Base-by-base conservation (phyloP, 176 grass and related monocot species). In the Puya raimondii region DNA sequence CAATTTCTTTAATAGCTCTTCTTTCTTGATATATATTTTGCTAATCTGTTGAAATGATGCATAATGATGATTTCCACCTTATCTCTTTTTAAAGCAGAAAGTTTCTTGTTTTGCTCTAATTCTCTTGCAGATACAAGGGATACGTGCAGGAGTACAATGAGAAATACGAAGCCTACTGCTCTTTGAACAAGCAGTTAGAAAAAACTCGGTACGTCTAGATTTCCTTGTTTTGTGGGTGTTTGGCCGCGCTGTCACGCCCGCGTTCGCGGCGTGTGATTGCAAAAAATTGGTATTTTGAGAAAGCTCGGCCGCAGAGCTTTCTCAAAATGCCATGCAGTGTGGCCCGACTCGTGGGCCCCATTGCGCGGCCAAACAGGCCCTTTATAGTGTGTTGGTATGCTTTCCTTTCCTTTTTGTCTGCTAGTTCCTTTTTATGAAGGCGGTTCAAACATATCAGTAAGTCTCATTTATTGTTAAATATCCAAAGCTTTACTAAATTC, bases 61-160 rank as follows among this genome's bases (percentile, higher is more conserved):
- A 53, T 53, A 13, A 64, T 48, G 71, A 11, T 12, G 42, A 12
- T 72, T 33, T 50, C 63, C 23, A 3, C 47, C 47, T 20, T 2
- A 66, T 76, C 47, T 71, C 5, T 68, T 74, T 15, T 75, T 70
- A 5, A 15, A 50, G 33, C 29, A 61, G 48, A 51, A 21, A 26
- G 54, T 12, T 48, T 64, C 11, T 25, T 29, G 4, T 68, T 49
- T 74, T 49, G 74, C 70, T 74, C 47, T 50, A 84, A 54, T 77
- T 79, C 50, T 71, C 50, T 84, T 85, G 68, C 74, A 96, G 92
- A 81, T 92, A 87, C 49, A 77, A 89, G 81, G 81, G 85, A 77
- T 96, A 92, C 75, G 64, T 89, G 63, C 86, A 85, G 80, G 92
- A 96, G 79, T 96, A 85, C 80, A 72, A 80, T 76, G 92, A 92